Evolutionary conservation across 1,284 basidiomycete genomes (phyloP), one percentile per base, ranked within the genome.

Genomic region (Sphagnurus paluster): DNA sequence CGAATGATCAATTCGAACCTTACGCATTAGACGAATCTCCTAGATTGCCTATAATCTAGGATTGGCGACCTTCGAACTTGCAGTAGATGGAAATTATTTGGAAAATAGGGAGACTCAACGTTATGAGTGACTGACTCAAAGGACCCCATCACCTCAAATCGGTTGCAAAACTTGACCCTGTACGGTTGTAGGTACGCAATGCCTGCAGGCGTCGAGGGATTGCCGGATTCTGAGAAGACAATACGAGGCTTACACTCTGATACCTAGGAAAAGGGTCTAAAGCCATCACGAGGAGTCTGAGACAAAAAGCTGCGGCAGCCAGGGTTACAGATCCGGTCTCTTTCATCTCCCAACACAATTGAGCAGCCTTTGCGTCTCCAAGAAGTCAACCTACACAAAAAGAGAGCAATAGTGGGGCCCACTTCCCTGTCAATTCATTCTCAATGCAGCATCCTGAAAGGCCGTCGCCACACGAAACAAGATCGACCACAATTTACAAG

Each of bases 221-320:
- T 41, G 26, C 49, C 42, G 40, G 44, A 48, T 49, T 38, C 21
- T 39, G 50, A 23, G 37, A 48, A 57, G 54, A 57, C 56, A 57
- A 57, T 57, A 57, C 56, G 42, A 45, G 46, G 25, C 44, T 50
- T 45, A 42, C 46, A 48, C 29, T 35, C 33, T 16, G 29, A 21
- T 41, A 39, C 46, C 41, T 26, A 44, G 34, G 39, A 49, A 46
- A 25, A 41, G 34, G 39, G 44, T 34, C 25, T 38, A 34, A 45
- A 50, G 41, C 14, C 41, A 44, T 56, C 55, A 56, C 55, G 55
- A 50, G 55, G 42, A 20, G 30, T 25, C n/a, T n/a, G 52, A 54
- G 48, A 57, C 56, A 57, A 57, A 56, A 56, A 49, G 48, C 24
- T 48, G 46, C 41, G 41, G 44, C 51, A 53, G 40, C 38, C 48